phyloP scores from a whole-genome alignment of 2,329 filamentous ascomycete genomes.

The Pseudomassariella vexata region DNA sequence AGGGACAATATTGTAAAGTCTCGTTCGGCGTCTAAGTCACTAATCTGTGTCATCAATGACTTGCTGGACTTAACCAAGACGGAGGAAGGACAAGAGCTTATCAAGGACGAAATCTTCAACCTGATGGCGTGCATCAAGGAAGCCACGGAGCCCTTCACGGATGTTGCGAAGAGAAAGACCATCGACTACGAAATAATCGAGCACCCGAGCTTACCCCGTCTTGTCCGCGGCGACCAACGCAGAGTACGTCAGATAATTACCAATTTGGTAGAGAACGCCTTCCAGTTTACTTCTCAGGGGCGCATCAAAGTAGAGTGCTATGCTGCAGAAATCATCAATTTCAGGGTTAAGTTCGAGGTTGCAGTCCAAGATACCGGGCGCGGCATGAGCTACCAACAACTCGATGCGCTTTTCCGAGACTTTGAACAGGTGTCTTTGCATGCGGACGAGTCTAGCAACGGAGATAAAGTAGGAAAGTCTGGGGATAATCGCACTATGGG shows the following conservation, averaged over 20 bases:
- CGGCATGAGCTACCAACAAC: slow-evolving; percentile 53
- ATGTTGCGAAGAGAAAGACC: slow-evolving; percentile 70
- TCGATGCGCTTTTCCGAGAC: slow-evolving; percentile 53
- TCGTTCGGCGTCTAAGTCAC: slow-evolving; percentile 84
- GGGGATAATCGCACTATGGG: slow-evolving; percentile 53
- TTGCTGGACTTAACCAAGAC: slow-evolving; percentile 82
- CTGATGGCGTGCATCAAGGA: slow-evolving; percentile 66
- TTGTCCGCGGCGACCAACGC: slow-evolving; percentile 72
- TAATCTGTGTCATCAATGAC: slow-evolving; percentile 93
- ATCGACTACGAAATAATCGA: slow-evolving; percentile 64
- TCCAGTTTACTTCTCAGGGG: slow-evolving; percentile 68
- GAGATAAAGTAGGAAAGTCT: slow-evolving; percentile 23
- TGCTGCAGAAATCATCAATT: slow-evolving; percentile 46
- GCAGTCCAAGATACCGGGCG: slow-evolving; percentile 69
- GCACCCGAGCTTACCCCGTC: slow-evolving; percentile 61
- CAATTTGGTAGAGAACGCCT: slow-evolving; percentile 78
- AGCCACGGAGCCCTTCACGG: slow-evolving; percentile 66
- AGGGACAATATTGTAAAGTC: slow-evolving; percentile 78
- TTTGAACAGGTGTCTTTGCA: slow-evolving; percentile 52
- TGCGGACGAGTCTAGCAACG: slow-evolving; percentile 21
- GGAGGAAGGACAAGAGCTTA: slow-evolving; percentile 71
- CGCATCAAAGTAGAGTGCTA: slow-evolving; percentile 66
- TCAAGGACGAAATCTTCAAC: slow-evolving; percentile 78
- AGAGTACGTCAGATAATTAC: slow-evolving; percentile 76
- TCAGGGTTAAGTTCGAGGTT: slow-evolving; percentile 64